Evolutionary conservation across 192 early-diverging fungal species (phyloP).

Genomic region (Umbelopsis ramanniana): DNA sequence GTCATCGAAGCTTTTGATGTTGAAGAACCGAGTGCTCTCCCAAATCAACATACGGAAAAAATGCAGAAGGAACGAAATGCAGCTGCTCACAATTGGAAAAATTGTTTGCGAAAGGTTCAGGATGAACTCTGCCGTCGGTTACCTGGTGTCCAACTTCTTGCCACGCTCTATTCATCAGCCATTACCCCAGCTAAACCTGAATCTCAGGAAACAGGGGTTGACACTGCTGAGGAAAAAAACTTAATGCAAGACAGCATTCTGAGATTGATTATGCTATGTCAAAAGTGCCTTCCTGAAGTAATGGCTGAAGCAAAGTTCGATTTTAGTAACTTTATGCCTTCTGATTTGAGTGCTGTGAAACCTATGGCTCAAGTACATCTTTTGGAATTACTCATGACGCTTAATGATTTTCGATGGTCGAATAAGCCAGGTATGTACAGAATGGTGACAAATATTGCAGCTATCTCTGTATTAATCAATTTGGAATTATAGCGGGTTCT

Average conservation of each 20-base stretch:
- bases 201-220: constrained; percentile 41
- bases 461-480: not conserved
- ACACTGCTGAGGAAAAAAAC: constrained; percentile 40
- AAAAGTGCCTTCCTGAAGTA: constrained; percentile 64
- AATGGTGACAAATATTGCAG: not conserved
- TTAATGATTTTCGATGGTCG: constrained; percentile 75
- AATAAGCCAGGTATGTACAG: constrained; percentile 54
- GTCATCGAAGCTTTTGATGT: constrained; percentile 41
- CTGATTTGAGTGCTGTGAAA: constrained; percentile 57
- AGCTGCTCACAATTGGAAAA: constrained; percentile 31
- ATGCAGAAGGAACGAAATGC: not conserved
- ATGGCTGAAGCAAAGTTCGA: constrained; percentile 76
- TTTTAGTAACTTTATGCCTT: constrained; percentile 72
- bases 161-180: constrained; percentile 50
- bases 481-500: constrained; percentile 41
- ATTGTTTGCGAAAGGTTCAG: constrained; percentile 32
- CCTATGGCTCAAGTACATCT: constrained; percentile 61
- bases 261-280: constrained; percentile 67
- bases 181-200: constrained; percentile 30
- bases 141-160: constrained; percentile 73
- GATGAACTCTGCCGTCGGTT: constrained; percentile 69
- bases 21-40: not conserved
- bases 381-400: constrained; percentile 59
- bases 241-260: constrained; percentile 59
- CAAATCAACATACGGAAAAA: not conserved